Base-by-base conservation (phyloP, 352 stramenopile species). In the Peronospora belbahrii region DNA sequence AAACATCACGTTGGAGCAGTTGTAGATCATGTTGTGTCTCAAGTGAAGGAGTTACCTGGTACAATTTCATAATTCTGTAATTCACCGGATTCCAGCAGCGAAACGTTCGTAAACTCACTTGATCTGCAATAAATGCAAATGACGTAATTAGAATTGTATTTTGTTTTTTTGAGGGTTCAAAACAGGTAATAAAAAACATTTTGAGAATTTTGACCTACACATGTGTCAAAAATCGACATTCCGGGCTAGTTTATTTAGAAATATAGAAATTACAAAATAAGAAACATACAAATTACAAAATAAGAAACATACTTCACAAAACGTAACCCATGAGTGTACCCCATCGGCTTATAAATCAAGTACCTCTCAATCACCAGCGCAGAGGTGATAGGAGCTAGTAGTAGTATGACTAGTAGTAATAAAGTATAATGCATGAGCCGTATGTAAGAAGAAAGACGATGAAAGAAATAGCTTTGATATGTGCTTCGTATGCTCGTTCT, bases 51-150 rank as follows among this genome's bases (percentile, higher is more conserved):
- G 24, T 8, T 47, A 82, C 70, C 73, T 62, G 55, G 41, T 6
- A 83, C 70, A 35, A 88, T 35, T 34, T 79, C 49, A 3, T 59
- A 56, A 20, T 56, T 40, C 20, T 52, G 39, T 35, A 87, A 36
- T 6, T 33, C 35, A 9, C 56, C 48, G 28, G 62, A 43, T 18
- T 73, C 56, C 18, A 89, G 49, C 30, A 67, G 24, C 18, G 69
- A 71, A 6, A 58, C 39, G 57, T 86, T 83, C 10, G 77, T 87
- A 47, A 89, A 89, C 49, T 89, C 77, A 17, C 74, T 70, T 0
- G 77, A 85, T 4, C 74, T 86, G 36, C 8, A 47, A 3, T 14
- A 32, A 20, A 24, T 6, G 38, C 15, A 41, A 13, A 28, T 52
- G 25, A 46, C 4, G 28, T n/a, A 6, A 28, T 28, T 11, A 28